These are phyloP conservation scores for Phlebiopsis gigantea DNA, from an alignment of 768 basidiomycete genomes.

Conservation along the genomic window DNA sequence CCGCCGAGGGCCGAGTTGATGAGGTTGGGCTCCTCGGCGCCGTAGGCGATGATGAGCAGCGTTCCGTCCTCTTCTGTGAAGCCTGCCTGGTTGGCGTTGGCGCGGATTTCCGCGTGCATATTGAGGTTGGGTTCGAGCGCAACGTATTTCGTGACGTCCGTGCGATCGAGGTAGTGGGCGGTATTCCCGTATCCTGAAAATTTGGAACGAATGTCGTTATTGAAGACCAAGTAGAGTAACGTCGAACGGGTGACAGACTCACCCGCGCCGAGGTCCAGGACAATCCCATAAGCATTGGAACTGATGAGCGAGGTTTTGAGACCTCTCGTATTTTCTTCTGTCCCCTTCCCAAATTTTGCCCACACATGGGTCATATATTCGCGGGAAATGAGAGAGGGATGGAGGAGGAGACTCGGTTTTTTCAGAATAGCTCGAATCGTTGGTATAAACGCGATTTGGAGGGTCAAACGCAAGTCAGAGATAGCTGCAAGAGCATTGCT, in stretches of 20 bases:
- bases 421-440: conserved; percentile 38
- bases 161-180: conserved; percentile 50
- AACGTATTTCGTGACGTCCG: conserved; percentile 57
- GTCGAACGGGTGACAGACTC: conserved; percentile 7
- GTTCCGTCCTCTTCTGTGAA: conserved; percentile 48
- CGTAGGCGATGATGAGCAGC: conserved; percentile 53
- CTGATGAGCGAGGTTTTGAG: conserved; percentile 47
- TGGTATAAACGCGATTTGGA: conserved; percentile 36
- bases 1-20: conserved; percentile 40
- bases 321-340: conserved; percentile 37
- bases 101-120: conserved; percentile 58
- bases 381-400: conserved; percentile 40
- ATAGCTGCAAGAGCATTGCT: conserved; percentile 36
- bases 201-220: conserved; percentile 31
- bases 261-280: conserved; percentile 71
- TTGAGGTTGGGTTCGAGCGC: conserved; percentile 65
- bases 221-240: not conserved
- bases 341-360: conserved; percentile 39
- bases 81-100: conserved; percentile 42
- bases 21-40: conserved; percentile 50
- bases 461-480: conserved; percentile 34
- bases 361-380: conserved; percentile 59
- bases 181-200: conserved; percentile 60
- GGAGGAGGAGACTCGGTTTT: conserved; percentile 41
- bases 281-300: conserved; percentile 49